Evolutionary conservation across 192 early-diverging fungal species (phyloP).

Genomic region (Coemansia sp.): DNA sequence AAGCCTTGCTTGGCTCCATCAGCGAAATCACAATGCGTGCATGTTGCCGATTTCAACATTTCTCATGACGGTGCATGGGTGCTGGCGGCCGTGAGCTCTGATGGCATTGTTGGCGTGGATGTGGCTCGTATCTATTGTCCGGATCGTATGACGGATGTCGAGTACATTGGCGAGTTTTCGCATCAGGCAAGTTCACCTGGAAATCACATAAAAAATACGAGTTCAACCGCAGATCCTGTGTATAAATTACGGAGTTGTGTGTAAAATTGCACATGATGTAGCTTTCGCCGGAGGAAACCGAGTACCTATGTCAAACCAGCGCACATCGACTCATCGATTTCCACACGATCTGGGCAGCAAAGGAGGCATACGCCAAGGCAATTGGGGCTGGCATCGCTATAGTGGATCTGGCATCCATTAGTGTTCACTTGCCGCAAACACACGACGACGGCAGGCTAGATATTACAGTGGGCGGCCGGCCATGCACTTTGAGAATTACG

Average conservation of each 20-base stretch:
- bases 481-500: constrained; percentile 3
- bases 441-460: not conserved
- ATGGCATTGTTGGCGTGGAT: constrained; percentile 35
- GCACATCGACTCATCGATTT: constrained; percentile 23
- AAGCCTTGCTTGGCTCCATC: constrained; percentile 22
- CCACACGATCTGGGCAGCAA: constrained; percentile 44
- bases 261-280: constrained; percentile 15
- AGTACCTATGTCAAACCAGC: constrained; percentile 8
- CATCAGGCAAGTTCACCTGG: constrained; percentile 20
- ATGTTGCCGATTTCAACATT: constrained; percentile 42
- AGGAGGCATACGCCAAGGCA: constrained; percentile 52
- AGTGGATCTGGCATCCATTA: constrained; percentile 17
- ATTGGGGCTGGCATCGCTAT: constrained; percentile 28
- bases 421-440: constrained; percentile 6
- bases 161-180: constrained; percentile 36
- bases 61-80: constrained; percentile 50
- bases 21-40: not conserved
- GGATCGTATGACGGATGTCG: constrained; percentile 2
- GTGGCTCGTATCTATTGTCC: constrained; percentile 29
- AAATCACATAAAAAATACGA: not conserved
- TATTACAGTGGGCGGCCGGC: not conserved
- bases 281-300: constrained; percentile 27
- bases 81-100: constrained; percentile 15
- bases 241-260: no score
- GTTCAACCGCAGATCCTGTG: no score